Conservation (phyloP, 2,329 filamentous ascomycete species). For the Neofusicoccum kwambonambiense region DNA sequence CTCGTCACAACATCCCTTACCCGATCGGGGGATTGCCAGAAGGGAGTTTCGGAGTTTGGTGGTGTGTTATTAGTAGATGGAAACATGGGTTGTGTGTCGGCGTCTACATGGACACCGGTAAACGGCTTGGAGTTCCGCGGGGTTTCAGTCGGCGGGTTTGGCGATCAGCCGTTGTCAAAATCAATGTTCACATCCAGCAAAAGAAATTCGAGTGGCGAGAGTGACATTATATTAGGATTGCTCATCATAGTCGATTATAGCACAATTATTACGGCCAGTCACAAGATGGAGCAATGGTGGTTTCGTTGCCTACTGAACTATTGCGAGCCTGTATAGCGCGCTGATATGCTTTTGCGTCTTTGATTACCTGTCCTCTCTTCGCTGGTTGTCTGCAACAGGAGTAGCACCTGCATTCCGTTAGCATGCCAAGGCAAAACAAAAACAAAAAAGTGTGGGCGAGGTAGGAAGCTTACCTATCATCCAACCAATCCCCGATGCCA, state of each 20-base stretch:
- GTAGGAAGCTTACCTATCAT: conserved; percentile 51
- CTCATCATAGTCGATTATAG: no score
- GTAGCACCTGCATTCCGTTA: conserved; percentile 9
- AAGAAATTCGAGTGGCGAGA: no score
- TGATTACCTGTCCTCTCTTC: not conserved
- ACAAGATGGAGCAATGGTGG: no score
- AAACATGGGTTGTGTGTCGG: not conserved
- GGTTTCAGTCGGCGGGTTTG: no score
- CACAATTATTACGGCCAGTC: no score
- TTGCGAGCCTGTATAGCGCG: no score
- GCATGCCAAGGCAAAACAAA: not conserved
- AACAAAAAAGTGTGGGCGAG: not conserved
- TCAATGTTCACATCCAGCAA: no score
- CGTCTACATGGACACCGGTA: not conserved
- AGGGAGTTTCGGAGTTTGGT: not conserved
- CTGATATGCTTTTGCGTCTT: not conserved
- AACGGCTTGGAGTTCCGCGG: not conserved
- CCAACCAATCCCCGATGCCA: conserved; percentile 65
- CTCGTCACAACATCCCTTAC: not conserved
- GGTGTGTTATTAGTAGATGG: not conserved
- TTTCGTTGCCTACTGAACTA: no score
- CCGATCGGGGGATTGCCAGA: not conserved
- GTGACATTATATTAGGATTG: no score
- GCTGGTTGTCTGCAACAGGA: not conserved
- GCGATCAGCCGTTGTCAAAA: no score